These are phyloP conservation scores for Fusarium pilosicola DNA, from an alignment of 2,329 filamentous ascomycete species.

Conservation along the genomic window DNA sequence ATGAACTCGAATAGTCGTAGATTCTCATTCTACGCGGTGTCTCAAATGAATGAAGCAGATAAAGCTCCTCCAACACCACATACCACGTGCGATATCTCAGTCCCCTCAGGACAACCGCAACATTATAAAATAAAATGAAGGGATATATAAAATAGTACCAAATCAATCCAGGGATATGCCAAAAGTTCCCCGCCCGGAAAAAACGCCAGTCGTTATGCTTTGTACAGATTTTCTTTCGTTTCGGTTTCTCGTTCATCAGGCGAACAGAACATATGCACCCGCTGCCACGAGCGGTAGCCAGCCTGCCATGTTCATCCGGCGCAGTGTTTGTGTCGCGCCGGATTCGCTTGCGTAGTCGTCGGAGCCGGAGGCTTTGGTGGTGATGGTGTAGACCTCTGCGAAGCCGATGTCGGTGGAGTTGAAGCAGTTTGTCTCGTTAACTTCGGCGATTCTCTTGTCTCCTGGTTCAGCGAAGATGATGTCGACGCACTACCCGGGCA, in stretches of 20 bases:
- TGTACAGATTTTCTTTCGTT: slow-evolving; percentile 32
- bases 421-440: slow-evolving; percentile 87
- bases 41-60: slow-evolving; percentile 13
- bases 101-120: neutral
- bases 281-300: slow-evolving; percentile 55
- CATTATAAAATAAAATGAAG: neutral
- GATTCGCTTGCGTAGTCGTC: slow-evolving; percentile 47
- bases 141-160: neutral
- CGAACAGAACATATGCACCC: slow-evolving; percentile 53
- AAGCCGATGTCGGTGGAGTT: slow-evolving; percentile 84
- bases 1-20: neutral
- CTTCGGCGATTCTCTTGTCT: slow-evolving; percentile 72
- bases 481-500: slow-evolving; percentile 79
- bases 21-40: neutral
- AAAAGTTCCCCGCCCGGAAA: slow-evolving; percentile 5
- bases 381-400: slow-evolving; percentile 78
- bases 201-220: slow-evolving; percentile 43
- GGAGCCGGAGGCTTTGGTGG: slow-evolving; percentile 55
- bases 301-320: slow-evolving; percentile 47
- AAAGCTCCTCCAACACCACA: slow-evolving; percentile 40
- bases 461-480: slow-evolving; percentile 87
- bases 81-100: slow-evolving; percentile 22
- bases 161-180: slow-evolving; percentile 32
- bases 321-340: slow-evolving; percentile 38
- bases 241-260: slow-evolving; percentile 1